Conservation (phyloP, 805 yeast genomes). For the Jamesozyma spencerorum region DNA sequence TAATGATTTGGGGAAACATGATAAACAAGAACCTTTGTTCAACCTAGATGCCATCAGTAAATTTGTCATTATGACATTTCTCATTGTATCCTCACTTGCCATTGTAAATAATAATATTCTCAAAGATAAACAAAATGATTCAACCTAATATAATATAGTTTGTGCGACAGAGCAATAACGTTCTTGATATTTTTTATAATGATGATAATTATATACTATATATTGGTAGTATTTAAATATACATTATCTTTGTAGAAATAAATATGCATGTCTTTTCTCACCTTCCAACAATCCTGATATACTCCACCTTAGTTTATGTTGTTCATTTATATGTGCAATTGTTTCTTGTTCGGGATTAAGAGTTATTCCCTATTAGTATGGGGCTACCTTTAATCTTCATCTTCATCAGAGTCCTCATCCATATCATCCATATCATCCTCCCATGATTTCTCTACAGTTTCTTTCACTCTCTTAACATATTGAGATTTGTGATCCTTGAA, state of each 20-base stretch:
- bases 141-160: no score
- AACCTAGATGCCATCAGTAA: neutral
- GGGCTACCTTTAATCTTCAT: slow-evolving; percentile 17
- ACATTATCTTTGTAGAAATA: neutral
- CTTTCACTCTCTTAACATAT: slow-evolving; percentile 82
- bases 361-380: slow-evolving; percentile 1
- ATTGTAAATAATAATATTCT: neutral
- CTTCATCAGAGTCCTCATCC: slow-evolving; percentile 32
- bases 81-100: neutral
- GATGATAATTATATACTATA: no score
- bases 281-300: no score
- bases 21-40: neutral
- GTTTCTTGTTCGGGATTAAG: neutral
- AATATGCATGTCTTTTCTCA: neutral
- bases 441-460: slow-evolving; percentile 93
- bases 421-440: slow-evolving; percentile 53
- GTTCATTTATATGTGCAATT: neutral
- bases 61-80: neutral
- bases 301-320: no score
- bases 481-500: slow-evolving; percentile 93
- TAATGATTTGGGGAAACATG: slow-evolving; percentile 14
- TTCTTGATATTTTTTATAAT: no score
- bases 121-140: no score
- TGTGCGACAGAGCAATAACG: no score
- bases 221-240: neutral